These are phyloP conservation scores for Psidium guajava DNA, from an alignment of 345 rosid genomes.

Conservation along the genomic window DNA sequence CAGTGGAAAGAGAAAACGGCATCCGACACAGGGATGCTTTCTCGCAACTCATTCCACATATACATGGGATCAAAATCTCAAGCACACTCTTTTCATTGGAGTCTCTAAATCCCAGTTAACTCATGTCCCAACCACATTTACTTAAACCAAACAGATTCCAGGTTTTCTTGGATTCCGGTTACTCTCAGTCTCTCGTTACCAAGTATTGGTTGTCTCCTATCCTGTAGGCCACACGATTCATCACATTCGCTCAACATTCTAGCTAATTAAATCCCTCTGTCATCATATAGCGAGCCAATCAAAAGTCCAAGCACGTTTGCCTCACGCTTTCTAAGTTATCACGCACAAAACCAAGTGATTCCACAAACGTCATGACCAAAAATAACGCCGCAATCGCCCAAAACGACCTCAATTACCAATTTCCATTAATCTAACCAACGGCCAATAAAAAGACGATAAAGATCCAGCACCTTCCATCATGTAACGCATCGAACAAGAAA, in stretches of 20 bases:
- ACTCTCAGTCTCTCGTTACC: not conserved
- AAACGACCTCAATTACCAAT: not conserved
- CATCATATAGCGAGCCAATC: not conserved
- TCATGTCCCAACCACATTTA: not conserved
- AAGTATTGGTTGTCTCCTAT: not conserved
- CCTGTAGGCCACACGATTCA: not conserved
- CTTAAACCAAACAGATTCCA: not conserved
- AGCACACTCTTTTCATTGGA: not conserved
- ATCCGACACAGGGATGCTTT: not conserved
- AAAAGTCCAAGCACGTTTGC: not conserved
- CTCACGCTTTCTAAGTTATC: not conserved
- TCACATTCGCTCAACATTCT: not conserved
- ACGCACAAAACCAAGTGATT: not conserved
- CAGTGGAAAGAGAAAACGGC: not conserved
- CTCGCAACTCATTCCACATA: not conserved
- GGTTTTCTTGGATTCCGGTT: not conserved
- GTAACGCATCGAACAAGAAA: conserved; percentile 76
- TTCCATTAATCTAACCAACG: not conserved
- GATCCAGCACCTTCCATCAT: conserved; percentile 66
- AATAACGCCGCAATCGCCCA: not conserved
- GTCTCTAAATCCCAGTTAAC: not conserved
- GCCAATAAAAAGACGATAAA: not conserved
- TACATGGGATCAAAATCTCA: not conserved
- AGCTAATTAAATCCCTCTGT: not conserved
- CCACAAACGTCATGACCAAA: not conserved